These are phyloP conservation scores for Cladophialophora chaetospira DNA, from an alignment of 2,329 filamentous ascomycete genomes.

Conservation along the genomic window DNA sequence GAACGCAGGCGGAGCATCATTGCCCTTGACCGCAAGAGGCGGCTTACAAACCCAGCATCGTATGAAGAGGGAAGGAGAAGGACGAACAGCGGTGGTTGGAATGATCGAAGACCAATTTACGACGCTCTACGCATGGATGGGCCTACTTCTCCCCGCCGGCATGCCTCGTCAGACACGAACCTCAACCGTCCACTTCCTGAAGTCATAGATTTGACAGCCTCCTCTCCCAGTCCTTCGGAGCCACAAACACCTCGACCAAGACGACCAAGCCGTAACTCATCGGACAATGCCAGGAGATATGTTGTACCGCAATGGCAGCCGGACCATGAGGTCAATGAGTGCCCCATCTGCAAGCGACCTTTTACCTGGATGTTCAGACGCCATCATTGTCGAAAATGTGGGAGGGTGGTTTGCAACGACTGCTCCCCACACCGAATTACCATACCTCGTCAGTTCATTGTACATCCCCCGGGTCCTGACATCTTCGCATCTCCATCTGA, in stretches of 20 bases:
- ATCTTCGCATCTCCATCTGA: constrained; percentile 37
- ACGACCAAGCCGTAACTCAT: constrained; percentile 17
- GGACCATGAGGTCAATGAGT: constrained; percentile 77
- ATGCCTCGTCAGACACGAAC: constrained; percentile 13
- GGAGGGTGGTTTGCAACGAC: constrained; percentile 81
- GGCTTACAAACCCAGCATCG: constrained; percentile 42
- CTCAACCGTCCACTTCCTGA: constrained; percentile 15
- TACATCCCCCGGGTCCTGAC: constrained; percentile 66
- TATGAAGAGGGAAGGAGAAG: constrained; percentile 37
- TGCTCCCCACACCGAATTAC: constrained; percentile 95
- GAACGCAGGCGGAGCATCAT: constrained; percentile 29
- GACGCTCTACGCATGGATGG: constrained; percentile 19
- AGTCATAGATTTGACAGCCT: constrained; percentile 34
- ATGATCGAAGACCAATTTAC: constrained; percentile 24
- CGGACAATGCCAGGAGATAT: constrained; percentile 46
- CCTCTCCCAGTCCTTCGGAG: constrained; percentile 35
- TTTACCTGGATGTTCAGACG: constrained; percentile 87
- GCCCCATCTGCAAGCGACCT: constrained; percentile 77
- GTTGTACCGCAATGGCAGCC: constrained; percentile 82
- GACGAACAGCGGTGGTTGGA: constrained; percentile 29
- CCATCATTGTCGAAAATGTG: constrained; percentile 96
- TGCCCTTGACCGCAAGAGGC: constrained; percentile 45
- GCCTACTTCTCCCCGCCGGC: constrained; percentile 36
- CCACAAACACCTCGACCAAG: constrained; percentile 24
- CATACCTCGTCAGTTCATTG: constrained; percentile 90